phyloP scores from a whole-genome alignment of 306 rosid species.

The Ormosia semicastrata region DNA sequence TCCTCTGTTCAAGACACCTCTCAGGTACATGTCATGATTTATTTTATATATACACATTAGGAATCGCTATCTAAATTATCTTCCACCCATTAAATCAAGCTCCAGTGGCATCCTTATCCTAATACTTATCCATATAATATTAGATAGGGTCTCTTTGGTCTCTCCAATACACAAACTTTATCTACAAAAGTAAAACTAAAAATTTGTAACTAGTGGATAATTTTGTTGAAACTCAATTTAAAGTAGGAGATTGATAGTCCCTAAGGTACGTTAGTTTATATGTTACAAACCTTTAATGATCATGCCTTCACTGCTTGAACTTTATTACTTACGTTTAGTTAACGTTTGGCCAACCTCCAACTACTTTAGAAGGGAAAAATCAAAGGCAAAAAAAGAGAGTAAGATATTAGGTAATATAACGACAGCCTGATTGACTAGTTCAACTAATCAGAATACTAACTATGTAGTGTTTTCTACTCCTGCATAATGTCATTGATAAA shows the following conservation, averaged over 20 bases:
- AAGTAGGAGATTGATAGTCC: not conserved
- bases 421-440: constrained; percentile 34
- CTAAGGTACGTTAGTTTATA: not conserved
- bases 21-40: constrained; percentile 51
- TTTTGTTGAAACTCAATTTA: not conserved
- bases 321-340: constrained; percentile 25
- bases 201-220: not conserved
- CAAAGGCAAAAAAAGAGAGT: not conserved
- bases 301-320: not conserved
- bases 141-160: not conserved
- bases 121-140: not conserved
- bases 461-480: constrained; percentile 30
- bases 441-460: constrained; percentile 26
- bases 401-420: constrained; percentile 37
- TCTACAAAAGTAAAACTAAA: not conserved
- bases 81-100: not conserved
- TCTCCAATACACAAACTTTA: not conserved
- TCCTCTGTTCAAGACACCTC: constrained; percentile 78
- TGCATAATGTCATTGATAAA: constrained; percentile 5
- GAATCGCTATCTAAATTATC: not conserved
- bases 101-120: not conserved
- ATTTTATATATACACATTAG: not conserved
- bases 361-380: constrained; percentile 11
- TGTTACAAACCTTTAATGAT: not conserved
- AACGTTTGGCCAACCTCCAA: constrained; percentile 59